These are phyloP conservation scores for Byssothecium circinans DNA, from an alignment of 2,329 filamentous ascomycete species.

Conservation along the genomic window DNA sequence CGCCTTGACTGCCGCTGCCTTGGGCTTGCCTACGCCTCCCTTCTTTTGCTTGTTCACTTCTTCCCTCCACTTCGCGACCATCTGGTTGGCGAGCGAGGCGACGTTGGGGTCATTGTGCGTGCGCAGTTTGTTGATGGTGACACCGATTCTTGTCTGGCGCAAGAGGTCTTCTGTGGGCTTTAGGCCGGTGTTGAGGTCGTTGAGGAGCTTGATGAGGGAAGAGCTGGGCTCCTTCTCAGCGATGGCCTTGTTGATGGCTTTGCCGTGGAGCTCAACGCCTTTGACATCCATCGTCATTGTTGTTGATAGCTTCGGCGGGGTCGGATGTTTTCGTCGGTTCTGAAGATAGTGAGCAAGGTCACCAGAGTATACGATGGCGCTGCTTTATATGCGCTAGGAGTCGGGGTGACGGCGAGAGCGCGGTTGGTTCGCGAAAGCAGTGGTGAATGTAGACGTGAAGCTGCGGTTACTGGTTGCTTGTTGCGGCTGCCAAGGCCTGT, in stretches of 20 bases:
- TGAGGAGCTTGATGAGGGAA: slow-evolving; percentile 73
- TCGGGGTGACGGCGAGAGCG: slow-evolving; percentile 5
- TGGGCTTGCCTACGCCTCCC: slow-evolving; percentile 19
- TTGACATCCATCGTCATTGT: slow-evolving; percentile 70
- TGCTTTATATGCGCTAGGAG: slow-evolving; percentile 12
- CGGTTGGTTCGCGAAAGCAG: slow-evolving; percentile 8
- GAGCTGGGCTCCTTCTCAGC: slow-evolving; percentile 72
- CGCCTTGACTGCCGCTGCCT: slow-evolving; percentile 19
- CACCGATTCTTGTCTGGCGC: slow-evolving; percentile 86
- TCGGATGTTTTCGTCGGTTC: background rate
- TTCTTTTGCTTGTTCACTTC: slow-evolving; percentile 63
- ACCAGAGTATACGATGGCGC: slow-evolving; percentile 8
- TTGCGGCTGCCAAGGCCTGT: slow-evolving; percentile 9
- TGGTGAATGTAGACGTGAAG: slow-evolving; percentile 2
- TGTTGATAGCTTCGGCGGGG: background rate
- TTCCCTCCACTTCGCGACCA: slow-evolving; percentile 86
- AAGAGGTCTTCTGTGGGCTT: slow-evolving; percentile 86
- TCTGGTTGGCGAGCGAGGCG: slow-evolving; percentile 72
- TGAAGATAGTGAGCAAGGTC: background rate
- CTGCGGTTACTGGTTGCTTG: slow-evolving; percentile 3
- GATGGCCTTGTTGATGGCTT: slow-evolving; percentile 78
- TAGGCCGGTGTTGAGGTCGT: slow-evolving; percentile 77
- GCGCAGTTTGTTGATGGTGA: slow-evolving; percentile 84
- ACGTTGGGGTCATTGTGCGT: slow-evolving; percentile 74
- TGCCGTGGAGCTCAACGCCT: slow-evolving; percentile 75